Base-by-base conservation (phyloP, 2,329 filamentous ascomycete species). In the Fusarium stilboides region DNA sequence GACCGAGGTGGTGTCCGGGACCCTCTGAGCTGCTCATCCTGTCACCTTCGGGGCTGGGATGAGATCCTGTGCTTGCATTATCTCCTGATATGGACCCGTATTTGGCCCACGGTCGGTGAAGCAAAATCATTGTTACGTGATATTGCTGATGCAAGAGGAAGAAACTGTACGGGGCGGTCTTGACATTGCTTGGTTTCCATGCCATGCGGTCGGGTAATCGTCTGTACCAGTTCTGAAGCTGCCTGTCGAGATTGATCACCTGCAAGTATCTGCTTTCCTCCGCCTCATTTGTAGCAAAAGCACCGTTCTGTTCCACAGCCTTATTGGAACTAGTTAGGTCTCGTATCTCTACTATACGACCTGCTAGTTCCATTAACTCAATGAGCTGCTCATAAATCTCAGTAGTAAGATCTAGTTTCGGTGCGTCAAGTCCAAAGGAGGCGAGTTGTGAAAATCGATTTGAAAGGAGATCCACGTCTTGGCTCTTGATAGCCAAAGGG, bases 131-230 rank as follows among this genome's bases (percentile, higher is more conserved):
- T 49, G 81, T 82, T 13, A 82, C 81, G 53, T 87, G 85, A 57
- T 87, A 88, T 69, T 87, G 85, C 72, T 87, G 85, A 63, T 87
- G 85, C 10, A 87, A 75, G 10, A 87, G 71, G 70, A 87, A 87
- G 78, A 80, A 90, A 74, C 77, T 84, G 80, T 79, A 84, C 65
- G 72, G 84, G 33, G 77, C 88, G 57, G 71, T 80, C 76, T 81
- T 85, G 80, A 76, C 86, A 80, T 78, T 87, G 77, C 76, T 82
- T 73, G 77, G 84, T 74, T 80, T 86, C 86, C 76, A 89, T 24
- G 71, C 80, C 72, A 78, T 79, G 49, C 82, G 78, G 10, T 85
- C 84, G 0, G 85, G 85, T 6, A 88, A 77, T 10, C 84, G 78
- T 10, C 83, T 79, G 64, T 87, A 86, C 85, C 85, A 88, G 62